phyloP scores from a whole-genome alignment of 495 filamentous ascomycete genomes.

The Penicillium dipodomyicola region DNA sequence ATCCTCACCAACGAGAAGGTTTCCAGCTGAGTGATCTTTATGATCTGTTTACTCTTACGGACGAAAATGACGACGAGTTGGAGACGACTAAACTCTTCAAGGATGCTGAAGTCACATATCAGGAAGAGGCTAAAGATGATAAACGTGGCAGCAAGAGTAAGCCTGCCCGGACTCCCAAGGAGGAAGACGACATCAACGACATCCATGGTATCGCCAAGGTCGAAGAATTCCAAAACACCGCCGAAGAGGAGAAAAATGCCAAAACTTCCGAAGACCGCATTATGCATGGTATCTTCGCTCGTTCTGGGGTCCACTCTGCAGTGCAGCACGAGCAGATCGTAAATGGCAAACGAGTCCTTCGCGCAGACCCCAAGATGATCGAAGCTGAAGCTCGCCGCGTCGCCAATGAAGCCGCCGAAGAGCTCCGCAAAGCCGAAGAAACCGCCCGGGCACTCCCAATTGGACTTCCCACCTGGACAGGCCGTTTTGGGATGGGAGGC shows the following conservation, averaged over 20 bases:
- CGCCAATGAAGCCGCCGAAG: conserved; percentile 71
- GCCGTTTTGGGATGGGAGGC: conserved; percentile 72
- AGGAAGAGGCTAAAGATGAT: conserved; percentile 29
- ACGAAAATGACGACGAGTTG: conserved; percentile 63
- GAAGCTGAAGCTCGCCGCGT: conserved; percentile 77
- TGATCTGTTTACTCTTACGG: conserved; percentile 82
- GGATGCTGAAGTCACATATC: conserved; percentile 69
- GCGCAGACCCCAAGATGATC: conserved; percentile 68
- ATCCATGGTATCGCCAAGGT: conserved; percentile 59
- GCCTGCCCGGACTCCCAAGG: conserved; percentile 9
- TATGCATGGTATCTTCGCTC: conserved; percentile 83
- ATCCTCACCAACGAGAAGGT: conserved; percentile 82
- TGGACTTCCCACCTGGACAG: conserved; percentile 93
- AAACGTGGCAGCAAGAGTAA: conserved; percentile 18
- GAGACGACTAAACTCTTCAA: conserved; percentile 85
- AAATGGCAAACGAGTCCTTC: conserved; percentile 59
- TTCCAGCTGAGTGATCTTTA: conserved; percentile 85
- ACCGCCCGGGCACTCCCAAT: conserved; percentile 67
- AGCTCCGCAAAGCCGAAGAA: conserved; percentile 70
- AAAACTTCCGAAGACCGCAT: conserved; percentile 59
- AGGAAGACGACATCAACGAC: conserved; percentile 40
- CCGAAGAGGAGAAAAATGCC: conserved; percentile 39
- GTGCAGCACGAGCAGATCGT: conserved; percentile 89
- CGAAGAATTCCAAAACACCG: conserved; percentile 51
- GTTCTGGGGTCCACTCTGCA: conserved; percentile 77